Percentiles rank a stretch among this genome's conserved stretches.
Evolutionary conservation across 75 land plant species (phyloP).

Genomic region (Selaginella tamariscina): DNA sequence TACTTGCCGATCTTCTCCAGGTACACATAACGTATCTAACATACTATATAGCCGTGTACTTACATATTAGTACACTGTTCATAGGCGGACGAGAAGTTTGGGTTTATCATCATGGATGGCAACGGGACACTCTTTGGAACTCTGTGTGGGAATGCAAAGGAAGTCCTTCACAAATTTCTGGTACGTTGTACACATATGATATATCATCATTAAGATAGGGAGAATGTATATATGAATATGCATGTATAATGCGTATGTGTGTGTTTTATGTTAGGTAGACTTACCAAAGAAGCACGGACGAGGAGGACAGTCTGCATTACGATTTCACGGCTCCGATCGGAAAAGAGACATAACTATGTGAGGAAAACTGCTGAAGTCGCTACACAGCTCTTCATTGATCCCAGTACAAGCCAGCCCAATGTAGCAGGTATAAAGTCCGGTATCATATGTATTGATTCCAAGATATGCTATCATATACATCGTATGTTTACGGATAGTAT

Average conservation of each 20-base stretch:
- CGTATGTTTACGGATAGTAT: no score
- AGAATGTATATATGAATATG: no score
- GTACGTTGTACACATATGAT: no score
- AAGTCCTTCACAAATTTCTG: conserved; percentile 25
- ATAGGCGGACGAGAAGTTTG: conserved; percentile 51
- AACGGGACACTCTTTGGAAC: conserved; percentile 37
- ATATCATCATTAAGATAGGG: no score
- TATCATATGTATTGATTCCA: no score
- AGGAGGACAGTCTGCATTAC: conserved; percentile 29
- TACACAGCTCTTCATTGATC: conserved; percentile 30
- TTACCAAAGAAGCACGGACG: conserved; percentile 31
- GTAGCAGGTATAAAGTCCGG: no score
- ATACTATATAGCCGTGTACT: no score
- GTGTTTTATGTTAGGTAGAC: no score
- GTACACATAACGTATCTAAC: no score
- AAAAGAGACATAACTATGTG: conserved; percentile 34
- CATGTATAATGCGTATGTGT: no score
- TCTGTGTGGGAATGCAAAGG: conserved; percentile 28
- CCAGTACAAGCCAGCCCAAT: conserved; percentile 34
- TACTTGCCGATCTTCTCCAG: conserved; percentile 25
- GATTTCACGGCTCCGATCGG: conserved; percentile 51
- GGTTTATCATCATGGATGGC: conserved; percentile 47
- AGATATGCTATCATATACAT: no score
- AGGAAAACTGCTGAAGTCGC: conserved; percentile 41
- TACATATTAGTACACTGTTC: no score